These are phyloP conservation scores for Candida nemodendra DNA, from an alignment of 805 yeast species.

Conservation along the genomic window DNA sequence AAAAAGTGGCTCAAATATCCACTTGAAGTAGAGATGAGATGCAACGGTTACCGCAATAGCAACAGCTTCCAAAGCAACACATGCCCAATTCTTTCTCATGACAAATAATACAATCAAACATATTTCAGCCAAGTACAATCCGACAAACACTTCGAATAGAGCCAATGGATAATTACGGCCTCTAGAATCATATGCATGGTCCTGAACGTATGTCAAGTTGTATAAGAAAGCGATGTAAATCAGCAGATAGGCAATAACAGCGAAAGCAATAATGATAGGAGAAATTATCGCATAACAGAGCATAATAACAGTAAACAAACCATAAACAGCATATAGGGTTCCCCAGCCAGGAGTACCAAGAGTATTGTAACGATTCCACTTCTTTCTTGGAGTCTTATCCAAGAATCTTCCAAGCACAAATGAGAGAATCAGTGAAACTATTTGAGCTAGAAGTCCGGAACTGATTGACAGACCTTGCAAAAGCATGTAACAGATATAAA, in stretches of 20 bases:
- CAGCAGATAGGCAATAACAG: slow-evolving; percentile 55
- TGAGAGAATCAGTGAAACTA: slow-evolving; percentile 69
- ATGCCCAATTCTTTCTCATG: slow-evolving; percentile 77
- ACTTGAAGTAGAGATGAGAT: slow-evolving; percentile 57
- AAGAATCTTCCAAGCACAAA: slow-evolving; percentile 67
- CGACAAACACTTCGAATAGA: slow-evolving; percentile 69
- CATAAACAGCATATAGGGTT: slow-evolving; percentile 72
- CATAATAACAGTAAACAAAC: slow-evolving; percentile 70
- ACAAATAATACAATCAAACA: slow-evolving; percentile 71
- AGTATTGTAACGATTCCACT: slow-evolving; percentile 73
- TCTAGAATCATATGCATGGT: slow-evolving; percentile 59
- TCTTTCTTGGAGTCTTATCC: slow-evolving; percentile 88
- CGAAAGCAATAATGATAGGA: slow-evolving; percentile 67
- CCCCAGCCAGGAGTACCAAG: slow-evolving; percentile 78
- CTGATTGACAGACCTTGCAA: slow-evolving; percentile 79
- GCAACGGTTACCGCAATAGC: slow-evolving; percentile 55
- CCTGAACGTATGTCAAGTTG: slow-evolving; percentile 60
- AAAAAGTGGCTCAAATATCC: slow-evolving; percentile 58
- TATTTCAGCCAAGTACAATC: slow-evolving; percentile 67
- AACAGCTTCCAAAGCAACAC: slow-evolving; percentile 68
- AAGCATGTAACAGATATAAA: slow-evolving; percentile 79
- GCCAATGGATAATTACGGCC: slow-evolving; percentile 76
- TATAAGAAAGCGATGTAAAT: slow-evolving; percentile 63
- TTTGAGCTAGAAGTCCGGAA: slow-evolving; percentile 73
- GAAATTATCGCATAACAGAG: slow-evolving; percentile 77